Base-by-base conservation (phyloP, 257 asterid species). In the Nicotiana otophora region DNA sequence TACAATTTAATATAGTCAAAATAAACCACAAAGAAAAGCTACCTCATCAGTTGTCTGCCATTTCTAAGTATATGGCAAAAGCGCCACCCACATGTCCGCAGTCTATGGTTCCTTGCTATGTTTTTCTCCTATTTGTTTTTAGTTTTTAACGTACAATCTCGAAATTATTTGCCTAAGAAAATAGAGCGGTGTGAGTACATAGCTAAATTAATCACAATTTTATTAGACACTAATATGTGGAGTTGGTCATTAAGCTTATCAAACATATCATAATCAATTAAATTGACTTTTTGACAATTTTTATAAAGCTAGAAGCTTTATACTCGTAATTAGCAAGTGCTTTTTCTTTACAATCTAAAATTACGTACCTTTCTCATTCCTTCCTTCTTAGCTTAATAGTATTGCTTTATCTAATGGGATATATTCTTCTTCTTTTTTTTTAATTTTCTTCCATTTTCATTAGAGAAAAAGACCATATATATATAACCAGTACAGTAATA, bases 31-130 rank as follows among this genome's bases (percentile, higher is more conserved):
- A 51, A 48, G 26, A 1, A 26, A 74, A 26, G 62, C 53, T 26
- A 48, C 62, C 39, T 36, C 39, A 66, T 63, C 10, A 17, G 33
- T 39, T 89, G 92, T 88, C 93, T 81, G 91, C 91, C 92, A 88
- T 81, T 65, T 67, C 72, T 58, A 80, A 78, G 51, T 74, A 75
- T 80, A 89, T 54, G 88, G 87, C 83, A 74, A 30, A 76, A 61
- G 10, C 81, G 33, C 39, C 51, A 15, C 64, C 88, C 90, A 85
- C 84, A 72, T 78, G 87, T 79, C 87, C 62, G 65, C 82, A 67
- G 4, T 77, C 61, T 72, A 31, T 61, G 81, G 31, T 66, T 28
- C 17, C 78, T 34, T 26, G 36, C 42, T 15, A 58, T 55, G 46
- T 62, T 79, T 69, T 66, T 11, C 17, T 14, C 4, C 31, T 12